Conservation (phyloP, 768 basidiomycete genomes). For the Boletus rufocinnamomeus region DNA sequence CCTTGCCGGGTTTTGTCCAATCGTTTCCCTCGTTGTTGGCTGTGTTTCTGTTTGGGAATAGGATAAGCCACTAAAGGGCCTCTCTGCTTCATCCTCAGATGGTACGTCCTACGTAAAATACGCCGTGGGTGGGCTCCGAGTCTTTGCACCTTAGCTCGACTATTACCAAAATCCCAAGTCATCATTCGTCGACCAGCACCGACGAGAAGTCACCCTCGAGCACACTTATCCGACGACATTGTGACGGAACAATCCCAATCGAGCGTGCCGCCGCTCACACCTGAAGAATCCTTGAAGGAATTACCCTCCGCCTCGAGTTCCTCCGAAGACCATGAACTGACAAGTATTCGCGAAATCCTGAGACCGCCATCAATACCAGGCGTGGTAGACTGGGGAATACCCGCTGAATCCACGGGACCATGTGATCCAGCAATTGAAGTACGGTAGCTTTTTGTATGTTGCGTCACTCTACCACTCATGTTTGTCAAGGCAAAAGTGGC, state of each 20-base stretch:
- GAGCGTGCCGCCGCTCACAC: conserved; percentile 4
- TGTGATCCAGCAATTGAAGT: conserved; percentile 70
- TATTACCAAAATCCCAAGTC: conserved; percentile 54
- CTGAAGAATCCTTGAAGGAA: conserved; percentile 20
- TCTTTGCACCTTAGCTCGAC: conserved; percentile 37
- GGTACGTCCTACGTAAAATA: conserved; percentile 19
- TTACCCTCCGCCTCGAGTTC: conserved; percentile 19
- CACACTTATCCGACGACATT: conserved; percentile 52
- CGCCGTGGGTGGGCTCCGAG: neutral
- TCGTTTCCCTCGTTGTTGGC: conserved; percentile 70
- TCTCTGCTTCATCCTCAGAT: conserved; percentile 31
- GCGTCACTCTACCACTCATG: neutral
- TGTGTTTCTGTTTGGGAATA: conserved; percentile 60
- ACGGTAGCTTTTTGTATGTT: conserved; percentile 11
- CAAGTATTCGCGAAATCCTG: conserved; percentile 55
- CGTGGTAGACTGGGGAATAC: conserved; percentile 76
- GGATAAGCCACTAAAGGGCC: conserved; percentile 54
- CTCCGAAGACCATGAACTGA: conserved; percentile 47
- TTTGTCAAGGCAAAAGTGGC: conserved; percentile 68
- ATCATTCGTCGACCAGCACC: conserved; percentile 55
- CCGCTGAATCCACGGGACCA: conserved; percentile 51
- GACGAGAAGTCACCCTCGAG: conserved; percentile 51
- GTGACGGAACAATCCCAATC: conserved; percentile 17
- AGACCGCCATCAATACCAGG: conserved; percentile 66
- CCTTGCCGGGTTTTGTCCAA: conserved; percentile 37